phyloP scores from a whole-genome alignment of 192 early-diverging fungal genomes.

The Funneliformis mosseae region DNA sequence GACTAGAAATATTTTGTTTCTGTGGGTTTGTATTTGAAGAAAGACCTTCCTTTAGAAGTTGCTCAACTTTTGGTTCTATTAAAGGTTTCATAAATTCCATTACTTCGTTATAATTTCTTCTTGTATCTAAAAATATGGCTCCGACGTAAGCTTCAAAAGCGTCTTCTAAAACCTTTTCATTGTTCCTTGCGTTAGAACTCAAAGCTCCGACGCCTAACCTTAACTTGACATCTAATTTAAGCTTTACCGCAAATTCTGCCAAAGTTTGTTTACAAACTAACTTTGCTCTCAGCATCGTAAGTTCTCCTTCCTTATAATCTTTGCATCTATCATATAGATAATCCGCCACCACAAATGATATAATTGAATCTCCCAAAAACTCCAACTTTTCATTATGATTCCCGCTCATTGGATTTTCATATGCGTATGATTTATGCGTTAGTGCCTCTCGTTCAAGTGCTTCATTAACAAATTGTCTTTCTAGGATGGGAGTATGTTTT shows the following conservation, averaged over 20 bases:
- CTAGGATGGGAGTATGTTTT: background rate
- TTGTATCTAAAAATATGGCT: background rate
- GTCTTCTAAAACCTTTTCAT: constrained; percentile 11
- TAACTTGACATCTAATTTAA: background rate
- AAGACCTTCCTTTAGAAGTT: background rate
- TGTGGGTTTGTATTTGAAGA: background rate
- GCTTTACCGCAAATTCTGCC: background rate
- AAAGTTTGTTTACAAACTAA: constrained; percentile 17
- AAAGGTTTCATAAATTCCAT: background rate
- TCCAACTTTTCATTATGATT: constrained; percentile 1
- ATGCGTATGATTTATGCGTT: background rate
- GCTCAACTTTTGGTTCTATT: background rate
- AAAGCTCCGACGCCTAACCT: background rate
- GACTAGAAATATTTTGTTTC: background rate
- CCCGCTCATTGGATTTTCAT: background rate
- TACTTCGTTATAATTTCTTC: background rate
- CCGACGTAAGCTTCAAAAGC: constrained; percentile 15
- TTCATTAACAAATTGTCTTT: background rate
- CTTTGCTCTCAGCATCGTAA: background rate
- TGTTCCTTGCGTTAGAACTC: background rate
- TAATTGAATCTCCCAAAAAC: background rate
- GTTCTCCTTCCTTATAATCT: background rate
- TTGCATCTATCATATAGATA: background rate
- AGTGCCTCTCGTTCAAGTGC: background rate
- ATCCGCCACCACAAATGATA: background rate